Base-by-base conservation (phyloP, 305 asterid species). In the Fraxinus floribunda region DNA sequence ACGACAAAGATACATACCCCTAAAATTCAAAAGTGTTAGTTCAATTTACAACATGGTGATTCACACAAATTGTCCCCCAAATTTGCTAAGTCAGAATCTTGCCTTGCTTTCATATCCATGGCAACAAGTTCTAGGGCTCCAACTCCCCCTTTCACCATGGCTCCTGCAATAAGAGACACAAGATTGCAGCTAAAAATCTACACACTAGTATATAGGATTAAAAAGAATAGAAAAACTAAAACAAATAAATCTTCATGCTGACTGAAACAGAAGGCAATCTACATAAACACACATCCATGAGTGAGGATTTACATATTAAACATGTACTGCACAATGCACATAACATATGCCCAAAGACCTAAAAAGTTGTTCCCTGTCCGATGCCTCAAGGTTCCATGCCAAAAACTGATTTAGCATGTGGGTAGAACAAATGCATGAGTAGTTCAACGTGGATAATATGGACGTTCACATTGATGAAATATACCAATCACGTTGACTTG, bases 81-180 rank as follows among this genome's bases (percentile, higher is more conserved):
- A 84, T 80, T 75, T 29, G 64, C 82, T 75, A 84, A 85, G 36
- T 62, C 46, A 76, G 75, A 76, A 94, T 97, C 98, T 93, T 85
- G 99, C 98, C 99, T 93, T 84, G 99, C 98, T 97, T 97, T 97
- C 99, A 97, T 97, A 89, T 94, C 99, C 99, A 94, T 97, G 78
- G 99, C 99, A 88, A 94, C 99, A 86, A 93, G 99, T 85, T 97
- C 99, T 83, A 97, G 90, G 76, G 99, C 99, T 89, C 98, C 99
- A 86, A 97, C 98, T 83, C 99, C 98, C 79, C 98, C 98, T 90
- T 94, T 94, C 83, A 93, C 97, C 93, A 97, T 87, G 57, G 98
- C 91, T 89, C 89, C 99, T 97, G 83, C 66, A 88, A 73, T 81
- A 85, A 79, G 75, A 81, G 84, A 81, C 39, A 77, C n/a, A 57